Percentiles rank a stretch among this genome's conserved stretches.
These are phyloP conservation scores for Cladosporium halotolerans DNA, from an alignment of 2,329 filamentous ascomycete species.

Conservation along the genomic window DNA sequence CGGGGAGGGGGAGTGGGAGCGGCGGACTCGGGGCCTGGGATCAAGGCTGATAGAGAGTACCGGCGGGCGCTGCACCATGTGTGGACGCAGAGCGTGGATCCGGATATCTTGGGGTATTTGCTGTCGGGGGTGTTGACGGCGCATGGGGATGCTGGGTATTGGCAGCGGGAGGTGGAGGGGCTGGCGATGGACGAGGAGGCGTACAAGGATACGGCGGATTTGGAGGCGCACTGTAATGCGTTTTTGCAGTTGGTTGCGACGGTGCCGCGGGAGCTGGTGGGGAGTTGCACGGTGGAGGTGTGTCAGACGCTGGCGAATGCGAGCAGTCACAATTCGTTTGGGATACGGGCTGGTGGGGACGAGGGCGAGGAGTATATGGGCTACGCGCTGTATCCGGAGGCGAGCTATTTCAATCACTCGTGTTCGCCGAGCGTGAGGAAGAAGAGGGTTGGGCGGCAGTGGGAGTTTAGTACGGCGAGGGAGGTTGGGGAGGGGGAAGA, in stretches of 20 bases:
- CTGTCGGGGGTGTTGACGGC: slow-evolving; percentile 35
- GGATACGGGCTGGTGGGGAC: slow-evolving; percentile 35
- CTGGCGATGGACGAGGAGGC: slow-evolving; percentile 38
- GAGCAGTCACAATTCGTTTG: slow-evolving; percentile 44
- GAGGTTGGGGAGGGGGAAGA: slow-evolving; percentile 36
- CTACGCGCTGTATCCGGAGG: slow-evolving; percentile 41
- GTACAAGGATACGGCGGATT: slow-evolving; percentile 36
- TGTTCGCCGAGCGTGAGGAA: slow-evolving; percentile 42
- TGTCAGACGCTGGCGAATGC: slow-evolving; percentile 33
- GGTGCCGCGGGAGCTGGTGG: slow-evolving; percentile 32
- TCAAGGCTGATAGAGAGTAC: slow-evolving; percentile 8
- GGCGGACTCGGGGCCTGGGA: slow-evolving; percentile 3
- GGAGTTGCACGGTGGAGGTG: slow-evolving; percentile 28
- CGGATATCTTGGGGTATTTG: slow-evolving; percentile 38
- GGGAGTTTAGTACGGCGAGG: slow-evolving; percentile 35
- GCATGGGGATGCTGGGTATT: slow-evolving; percentile 26
- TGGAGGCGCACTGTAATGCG: slow-evolving; percentile 33
- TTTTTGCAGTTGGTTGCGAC: slow-evolving; percentile 40
- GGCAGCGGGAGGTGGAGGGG: slow-evolving; percentile 29
- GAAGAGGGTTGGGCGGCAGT: slow-evolving; percentile 34
- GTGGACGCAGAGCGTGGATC: slow-evolving; percentile 16
- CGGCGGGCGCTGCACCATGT: slow-evolving; percentile 14
- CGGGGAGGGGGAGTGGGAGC: neutral
- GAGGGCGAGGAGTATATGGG: slow-evolving; percentile 45
- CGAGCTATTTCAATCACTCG: slow-evolving; percentile 46